A percentile compares a stretch with the other conserved stretches of the same genome.
Conservation (phyloP, 2,329 filamentous ascomycete species). For the Diaporthe batatas region DNA sequence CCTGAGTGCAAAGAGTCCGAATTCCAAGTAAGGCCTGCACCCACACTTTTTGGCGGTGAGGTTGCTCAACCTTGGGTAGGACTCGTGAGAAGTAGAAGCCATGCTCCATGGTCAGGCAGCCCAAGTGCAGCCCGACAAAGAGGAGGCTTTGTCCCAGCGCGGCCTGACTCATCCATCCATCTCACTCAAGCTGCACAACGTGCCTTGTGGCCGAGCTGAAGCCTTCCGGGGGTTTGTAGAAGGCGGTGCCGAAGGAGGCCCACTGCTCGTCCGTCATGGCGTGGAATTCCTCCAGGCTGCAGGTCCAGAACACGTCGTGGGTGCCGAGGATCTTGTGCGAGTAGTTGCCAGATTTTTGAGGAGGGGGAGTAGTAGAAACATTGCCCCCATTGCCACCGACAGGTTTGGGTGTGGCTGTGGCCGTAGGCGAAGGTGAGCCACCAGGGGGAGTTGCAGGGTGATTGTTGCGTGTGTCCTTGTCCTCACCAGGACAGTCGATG, state of each 20-base stretch:
- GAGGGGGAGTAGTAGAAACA: too few relatives aligned
- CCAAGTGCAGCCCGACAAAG: background rate
- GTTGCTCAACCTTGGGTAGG: background rate
- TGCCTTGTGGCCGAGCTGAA: constrained; percentile 28
- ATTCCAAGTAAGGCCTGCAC: too few relatives aligned
- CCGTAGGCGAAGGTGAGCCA: background rate
- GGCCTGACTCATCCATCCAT: too few relatives aligned
- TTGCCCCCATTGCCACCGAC: too few relatives aligned
- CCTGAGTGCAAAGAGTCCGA: too few relatives aligned
- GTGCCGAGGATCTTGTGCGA: constrained; percentile 12
- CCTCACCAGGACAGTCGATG: too few relatives aligned
- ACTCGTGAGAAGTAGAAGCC: background rate
- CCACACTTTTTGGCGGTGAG: too few relatives aligned
- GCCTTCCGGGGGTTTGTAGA: constrained; percentile 31
- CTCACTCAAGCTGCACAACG: background rate
- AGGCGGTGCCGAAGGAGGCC: constrained; percentile 26
- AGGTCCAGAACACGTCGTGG: constrained; percentile 28
- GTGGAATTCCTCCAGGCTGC: constrained; percentile 34
- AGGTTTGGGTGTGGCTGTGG: too few relatives aligned
- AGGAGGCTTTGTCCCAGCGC: background rate
- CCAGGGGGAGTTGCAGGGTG: background rate
- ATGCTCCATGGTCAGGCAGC: background rate
- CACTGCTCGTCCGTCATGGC: constrained; percentile 32
- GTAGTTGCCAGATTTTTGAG: background rate
- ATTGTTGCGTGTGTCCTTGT: fast-evolving